Conservation (phyloP, 108 stramenopile species). For the Skeletonema potamos region DNA sequence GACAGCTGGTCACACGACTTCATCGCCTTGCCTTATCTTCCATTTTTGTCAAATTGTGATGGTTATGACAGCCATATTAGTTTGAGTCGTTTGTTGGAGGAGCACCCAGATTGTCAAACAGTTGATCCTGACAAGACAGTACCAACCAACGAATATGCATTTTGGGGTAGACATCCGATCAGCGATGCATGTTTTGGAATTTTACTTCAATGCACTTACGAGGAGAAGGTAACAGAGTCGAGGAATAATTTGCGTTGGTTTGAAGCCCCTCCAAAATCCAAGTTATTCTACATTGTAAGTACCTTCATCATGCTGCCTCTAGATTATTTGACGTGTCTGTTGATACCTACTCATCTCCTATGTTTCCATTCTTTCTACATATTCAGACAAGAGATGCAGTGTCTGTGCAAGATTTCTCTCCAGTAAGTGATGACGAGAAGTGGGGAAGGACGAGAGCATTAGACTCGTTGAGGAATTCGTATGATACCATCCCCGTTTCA, state of each 20-base stretch:
- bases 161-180: conserved; percentile 12
- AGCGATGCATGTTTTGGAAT: conserved; percentile 43
- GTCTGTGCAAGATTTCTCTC: conserved; percentile 15
- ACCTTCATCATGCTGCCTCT: background rate
- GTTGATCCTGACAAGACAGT: conserved; percentile 40
- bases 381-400: conserved; percentile 69
- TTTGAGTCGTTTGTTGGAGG: conserved; percentile 75
- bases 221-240: conserved; percentile 61
- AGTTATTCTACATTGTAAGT: conserved; percentile 42
- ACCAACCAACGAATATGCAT: conserved; percentile 51
- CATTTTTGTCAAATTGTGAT: conserved; percentile 81
- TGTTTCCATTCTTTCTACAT: conserved; percentile 14
- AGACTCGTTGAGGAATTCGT: conserved; percentile 54
- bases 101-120: conserved; percentile 64
- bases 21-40: conserved; percentile 73
- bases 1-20: conserved; percentile 30
- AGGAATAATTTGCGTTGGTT: conserved; percentile 68
- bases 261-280: conserved; percentile 57
- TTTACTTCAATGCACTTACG: conserved; percentile 64
- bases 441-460: conserved; percentile 34
- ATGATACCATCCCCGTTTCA: conserved; percentile 58
- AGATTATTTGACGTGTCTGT: background rate
- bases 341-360: background rate
- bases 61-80: conserved; percentile 81
- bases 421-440: conserved; percentile 20